phyloP scores from a whole-genome alignment of 345 rosid species.

The Syzygium jambos region DNA sequence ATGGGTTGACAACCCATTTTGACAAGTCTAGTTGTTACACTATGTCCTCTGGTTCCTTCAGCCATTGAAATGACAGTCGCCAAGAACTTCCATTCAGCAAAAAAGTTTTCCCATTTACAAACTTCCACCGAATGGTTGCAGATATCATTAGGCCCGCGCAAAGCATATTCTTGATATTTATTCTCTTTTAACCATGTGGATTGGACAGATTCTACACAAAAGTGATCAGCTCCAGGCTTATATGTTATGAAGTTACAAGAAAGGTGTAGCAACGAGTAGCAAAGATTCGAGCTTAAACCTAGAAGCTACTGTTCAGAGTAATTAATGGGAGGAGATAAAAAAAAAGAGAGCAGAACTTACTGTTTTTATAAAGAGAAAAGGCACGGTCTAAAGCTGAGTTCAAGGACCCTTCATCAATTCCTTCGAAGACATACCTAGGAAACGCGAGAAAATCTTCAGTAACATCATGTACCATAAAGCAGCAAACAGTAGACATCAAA shows the following conservation, averaged over 20 bases:
- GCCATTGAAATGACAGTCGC: not conserved
- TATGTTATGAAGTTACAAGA: not conserved
- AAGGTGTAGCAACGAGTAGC: not conserved
- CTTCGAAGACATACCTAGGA: conserved; percentile 45
- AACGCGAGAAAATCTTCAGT: not conserved
- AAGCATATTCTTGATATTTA: not conserved
- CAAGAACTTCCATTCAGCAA: not conserved
- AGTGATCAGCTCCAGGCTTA: not conserved
- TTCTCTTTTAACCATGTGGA: not conserved
- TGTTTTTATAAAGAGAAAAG: conserved; percentile 27
- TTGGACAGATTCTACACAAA: not conserved
- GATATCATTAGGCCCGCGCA: not conserved
- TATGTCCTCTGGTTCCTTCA: not conserved
- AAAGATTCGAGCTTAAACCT: not conserved
- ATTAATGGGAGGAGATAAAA: not conserved
- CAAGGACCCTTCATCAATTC: conserved; percentile 52
- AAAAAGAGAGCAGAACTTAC: conserved; percentile 16
- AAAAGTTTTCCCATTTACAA: not conserved
- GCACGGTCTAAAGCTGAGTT: conserved; percentile 41
- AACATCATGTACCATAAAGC: not conserved
- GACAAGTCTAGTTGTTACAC: not conserved
- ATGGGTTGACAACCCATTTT: too few species aligned
- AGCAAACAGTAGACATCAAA: too few species aligned
- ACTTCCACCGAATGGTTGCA: not conserved
- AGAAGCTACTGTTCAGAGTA: not conserved